Evolutionary conservation across 169 alveolate genomes (phyloP), one percentile per base, ranked within the genome.

Genomic region (Babesia bovis): DNA sequence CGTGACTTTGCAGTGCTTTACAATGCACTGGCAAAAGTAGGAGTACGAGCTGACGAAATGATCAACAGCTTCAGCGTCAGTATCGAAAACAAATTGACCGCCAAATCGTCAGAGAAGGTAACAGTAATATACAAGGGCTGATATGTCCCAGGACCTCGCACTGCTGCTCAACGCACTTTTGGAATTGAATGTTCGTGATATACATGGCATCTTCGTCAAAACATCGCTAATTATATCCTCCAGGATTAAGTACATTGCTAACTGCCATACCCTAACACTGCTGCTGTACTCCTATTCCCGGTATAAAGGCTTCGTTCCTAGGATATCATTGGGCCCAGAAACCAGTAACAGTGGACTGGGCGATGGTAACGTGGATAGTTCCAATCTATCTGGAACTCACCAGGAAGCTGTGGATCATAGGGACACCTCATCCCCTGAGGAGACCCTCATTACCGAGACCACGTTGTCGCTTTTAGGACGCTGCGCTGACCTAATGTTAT

Each of bases 51-150:
- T 35, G 82, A 63, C 44, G 68, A 58, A 25, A 65, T 81, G 56
- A 60, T 81, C 23, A 73, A 81, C 51, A 52, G 66, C 45, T 65
- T 81, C 56, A 69, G 42, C 55, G 13, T 38, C 41, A 55, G 19
- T 36, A 63, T 71, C 7, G 67, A 58, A 59, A 19, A 42, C n/a
- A 79, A 45, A 32, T 9, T 81, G 30, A 61, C 25, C 38, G 71
- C 61, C 3, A 81, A 61, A 40, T 70, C 76, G 19, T 81, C 88
- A n/a, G 88, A 81, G 42, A 81, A 81, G 88, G 88, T 81, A 42
- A 6, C 33, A 12, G 6, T n/a, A 1, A 30, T 17, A 32, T 66
- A 6, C 2, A 19, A 21, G 23, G 2, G 5, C 4, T 25, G 49
- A 23, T 7, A 57, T 42, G 30, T 33, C 40, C 26, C 73, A 81